These are phyloP conservation scores for Microsporum canis DNA, from an alignment of 2,329 filamentous ascomycete species.

Conservation along the genomic window DNA sequence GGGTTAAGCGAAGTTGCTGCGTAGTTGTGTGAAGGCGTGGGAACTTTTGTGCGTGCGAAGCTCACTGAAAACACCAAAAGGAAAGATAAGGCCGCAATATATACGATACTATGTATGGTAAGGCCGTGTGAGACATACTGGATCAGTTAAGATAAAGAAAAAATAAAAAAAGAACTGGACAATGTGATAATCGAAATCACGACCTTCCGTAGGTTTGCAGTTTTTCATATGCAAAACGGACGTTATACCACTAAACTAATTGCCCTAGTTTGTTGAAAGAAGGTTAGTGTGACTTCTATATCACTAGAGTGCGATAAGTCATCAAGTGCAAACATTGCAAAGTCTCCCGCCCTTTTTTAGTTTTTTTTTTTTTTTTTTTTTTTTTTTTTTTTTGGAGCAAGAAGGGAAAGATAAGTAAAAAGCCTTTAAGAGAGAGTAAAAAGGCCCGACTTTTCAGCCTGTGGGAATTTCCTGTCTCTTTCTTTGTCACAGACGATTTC, in stretches of 20 bases:
- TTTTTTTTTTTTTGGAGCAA: not conserved
- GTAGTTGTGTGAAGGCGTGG: too few relatives aligned
- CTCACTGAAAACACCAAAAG: too few relatives aligned
- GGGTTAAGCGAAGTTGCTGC: too few relatives aligned
- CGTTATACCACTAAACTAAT: conserved; percentile 21
- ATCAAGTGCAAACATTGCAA: not conserved
- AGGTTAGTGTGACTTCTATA: too few relatives aligned
- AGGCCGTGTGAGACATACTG: not conserved
- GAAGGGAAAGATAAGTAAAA: not conserved
- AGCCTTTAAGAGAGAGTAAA: not conserved
- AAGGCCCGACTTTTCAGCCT: not conserved
- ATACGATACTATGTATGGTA: not conserved
- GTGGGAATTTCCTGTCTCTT: not conserved
- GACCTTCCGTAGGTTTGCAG: conserved; percentile 16
- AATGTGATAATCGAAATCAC: conserved; percentile 20
- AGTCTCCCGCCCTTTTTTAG: not conserved
- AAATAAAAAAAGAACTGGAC: conserved; percentile 15
- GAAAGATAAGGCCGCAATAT: not conserved
- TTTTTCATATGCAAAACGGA: conserved; percentile 18
- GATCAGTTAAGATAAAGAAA: conserved; percentile 1
- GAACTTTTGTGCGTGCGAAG: too few relatives aligned
- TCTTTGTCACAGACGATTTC: not conserved
- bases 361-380: not conserved
- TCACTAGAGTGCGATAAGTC: not conserved
- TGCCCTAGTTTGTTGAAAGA: conserved; percentile 2